These are phyloP conservation scores for Globisporangium spinosum DNA, from an alignment of 352 stramenopile genomes.

Conservation along the genomic window DNA sequence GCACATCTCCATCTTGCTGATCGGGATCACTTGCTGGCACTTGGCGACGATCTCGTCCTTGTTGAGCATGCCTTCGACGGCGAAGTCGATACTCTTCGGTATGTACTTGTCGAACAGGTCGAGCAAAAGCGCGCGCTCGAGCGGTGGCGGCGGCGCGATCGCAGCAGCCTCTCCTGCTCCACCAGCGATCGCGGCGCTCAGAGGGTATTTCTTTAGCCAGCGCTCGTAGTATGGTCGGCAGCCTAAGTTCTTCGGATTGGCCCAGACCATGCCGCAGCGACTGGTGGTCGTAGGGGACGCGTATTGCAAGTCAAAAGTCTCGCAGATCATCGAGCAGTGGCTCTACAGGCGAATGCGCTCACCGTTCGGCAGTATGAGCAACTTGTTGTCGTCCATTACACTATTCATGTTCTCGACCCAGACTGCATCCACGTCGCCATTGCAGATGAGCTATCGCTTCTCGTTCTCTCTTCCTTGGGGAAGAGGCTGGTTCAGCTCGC, in stretches of 20 bases:
- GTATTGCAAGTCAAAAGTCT: slow-evolving; percentile 96
- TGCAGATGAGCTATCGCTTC: slow-evolving; percentile 94
- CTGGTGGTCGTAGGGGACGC: slow-evolving; percentile 93
- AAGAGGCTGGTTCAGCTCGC: slow-evolving; percentile 92
- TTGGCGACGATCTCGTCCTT: slow-evolving; percentile 90
- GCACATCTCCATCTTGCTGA: slow-evolving; percentile 94
- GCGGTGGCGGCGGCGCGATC: slow-evolving; percentile 24
- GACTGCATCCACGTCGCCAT: slow-evolving; percentile 94
- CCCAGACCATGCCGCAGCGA: slow-evolving; percentile 96
- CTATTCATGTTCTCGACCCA: slow-evolving; percentile 99
- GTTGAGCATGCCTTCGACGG: slow-evolving; percentile 87
- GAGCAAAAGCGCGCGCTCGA: slow-evolving; percentile 56
- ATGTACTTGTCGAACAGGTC: slow-evolving; percentile 95
- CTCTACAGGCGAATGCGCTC: slow-evolving; percentile 93
- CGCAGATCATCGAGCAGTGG: slow-evolving; percentile 92
- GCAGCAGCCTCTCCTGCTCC: slow-evolving; percentile 5
- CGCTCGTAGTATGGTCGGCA: slow-evolving; percentile 94
- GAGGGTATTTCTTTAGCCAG: slow-evolving; percentile 89
- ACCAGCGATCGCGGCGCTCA: slow-evolving; percentile 19
- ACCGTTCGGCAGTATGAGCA: slow-evolving; percentile 94
- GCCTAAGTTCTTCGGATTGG: slow-evolving; percentile 94
- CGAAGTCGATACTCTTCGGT: slow-evolving; percentile 88
- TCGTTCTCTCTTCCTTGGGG: slow-evolving; percentile 89
- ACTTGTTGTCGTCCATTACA: slow-evolving; percentile 97
- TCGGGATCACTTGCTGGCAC: slow-evolving; percentile 90